Percentiles rank a stretch among this genome's conserved stretches.
These are phyloP conservation scores for Auriscalpium orientale DNA, from an alignment of 768 basidiomycete species.

Conservation along the genomic window DNA sequence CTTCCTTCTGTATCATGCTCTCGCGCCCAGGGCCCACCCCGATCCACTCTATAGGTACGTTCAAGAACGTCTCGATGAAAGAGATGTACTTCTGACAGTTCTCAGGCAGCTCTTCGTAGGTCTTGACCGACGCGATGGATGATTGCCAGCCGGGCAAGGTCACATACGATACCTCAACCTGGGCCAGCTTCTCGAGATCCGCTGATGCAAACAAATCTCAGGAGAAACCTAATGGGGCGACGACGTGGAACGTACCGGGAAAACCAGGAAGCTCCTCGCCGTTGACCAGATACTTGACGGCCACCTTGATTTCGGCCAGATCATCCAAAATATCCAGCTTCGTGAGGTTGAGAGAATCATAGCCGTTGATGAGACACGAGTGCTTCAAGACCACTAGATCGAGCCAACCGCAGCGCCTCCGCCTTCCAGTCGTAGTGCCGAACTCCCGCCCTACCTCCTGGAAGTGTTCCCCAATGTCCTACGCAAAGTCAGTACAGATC, in stretches of 20 bases:
- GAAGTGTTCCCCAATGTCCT: constrained; percentile 79
- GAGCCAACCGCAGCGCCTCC: constrained; percentile 94
- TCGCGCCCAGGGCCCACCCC: constrained; percentile 87
- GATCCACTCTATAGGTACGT: constrained; percentile 81
- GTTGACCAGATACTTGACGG: constrained; percentile 67
- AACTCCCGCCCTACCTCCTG: constrained; percentile 93
- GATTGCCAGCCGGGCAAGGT: constrained; percentile 89
- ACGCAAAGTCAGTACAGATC: constrained; percentile 4
- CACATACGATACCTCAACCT: constrained; percentile 79
- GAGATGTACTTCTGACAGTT: constrained; percentile 81
- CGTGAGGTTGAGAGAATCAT: constrained; percentile 88
- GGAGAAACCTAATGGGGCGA: neutral
- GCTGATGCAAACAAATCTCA: constrained; percentile 36
- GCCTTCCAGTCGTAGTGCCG: constrained; percentile 87
- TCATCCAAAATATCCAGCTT: constrained; percentile 91
- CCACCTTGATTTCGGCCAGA: constrained; percentile 83
- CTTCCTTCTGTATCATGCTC: constrained; percentile 49
- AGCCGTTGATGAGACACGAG: constrained; percentile 92
- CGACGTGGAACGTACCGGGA: constrained; percentile 49
- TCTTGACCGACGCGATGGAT: constrained; percentile 54
- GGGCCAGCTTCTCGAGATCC: constrained; percentile 72
- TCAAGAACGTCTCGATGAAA: constrained; percentile 74
- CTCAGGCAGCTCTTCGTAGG: constrained; percentile 71
- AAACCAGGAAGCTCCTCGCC: constrained; percentile 77
- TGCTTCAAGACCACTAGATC: constrained; percentile 93